phyloP scores from a whole-genome alignment of 768 basidiomycete species.

The Collybiopsis luxurians region DNA sequence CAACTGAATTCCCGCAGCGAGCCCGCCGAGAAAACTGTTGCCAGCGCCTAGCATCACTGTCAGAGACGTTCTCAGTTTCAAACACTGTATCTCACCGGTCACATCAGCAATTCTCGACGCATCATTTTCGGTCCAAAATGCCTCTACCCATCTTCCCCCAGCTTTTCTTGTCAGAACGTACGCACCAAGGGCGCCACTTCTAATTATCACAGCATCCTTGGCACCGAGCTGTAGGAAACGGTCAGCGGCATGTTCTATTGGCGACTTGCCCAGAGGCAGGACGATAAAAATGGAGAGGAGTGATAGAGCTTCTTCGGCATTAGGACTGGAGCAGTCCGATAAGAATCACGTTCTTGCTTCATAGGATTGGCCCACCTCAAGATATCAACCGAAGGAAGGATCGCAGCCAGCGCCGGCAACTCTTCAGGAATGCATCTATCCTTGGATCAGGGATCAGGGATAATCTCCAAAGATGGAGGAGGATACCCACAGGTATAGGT shows the following conservation, averaged over 20 bases:
- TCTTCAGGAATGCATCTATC: conserved; percentile 80
- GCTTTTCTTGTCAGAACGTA: conserved; percentile 48
- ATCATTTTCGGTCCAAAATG: conserved; percentile 59
- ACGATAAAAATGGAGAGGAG: conserved; percentile 51
- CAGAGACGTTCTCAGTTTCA: neutral
- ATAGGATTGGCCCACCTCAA: conserved; percentile 50
- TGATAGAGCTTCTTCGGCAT: conserved; percentile 78
- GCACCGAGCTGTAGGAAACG: conserved; percentile 62
- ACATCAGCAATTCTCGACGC: conserved; percentile 67
- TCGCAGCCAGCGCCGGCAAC: conserved; percentile 58
- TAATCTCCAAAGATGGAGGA: neutral
- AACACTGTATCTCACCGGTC: conserved; percentile 50
- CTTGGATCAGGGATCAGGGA: conserved; percentile 42
- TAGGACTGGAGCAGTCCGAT: conserved; percentile 53
- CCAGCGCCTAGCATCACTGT: conserved; percentile 64
- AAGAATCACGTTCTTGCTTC: neutral
- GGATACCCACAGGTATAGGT: conserved; percentile 72
- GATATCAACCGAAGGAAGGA: conserved; percentile 59
- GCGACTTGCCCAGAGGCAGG: conserved; percentile 40
- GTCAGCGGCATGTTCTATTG: conserved; percentile 66
- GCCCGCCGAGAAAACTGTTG: conserved; percentile 83
- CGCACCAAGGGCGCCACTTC: conserved; percentile 72
- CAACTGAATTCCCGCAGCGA: conserved; percentile 67
- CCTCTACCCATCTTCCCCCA: conserved; percentile 62
- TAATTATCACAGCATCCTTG: conserved; percentile 65